These are phyloP conservation scores for Blyttiomyces sp. DNA, from an alignment of 371 early-diverging fungal species.

Conservation along the genomic window DNA sequence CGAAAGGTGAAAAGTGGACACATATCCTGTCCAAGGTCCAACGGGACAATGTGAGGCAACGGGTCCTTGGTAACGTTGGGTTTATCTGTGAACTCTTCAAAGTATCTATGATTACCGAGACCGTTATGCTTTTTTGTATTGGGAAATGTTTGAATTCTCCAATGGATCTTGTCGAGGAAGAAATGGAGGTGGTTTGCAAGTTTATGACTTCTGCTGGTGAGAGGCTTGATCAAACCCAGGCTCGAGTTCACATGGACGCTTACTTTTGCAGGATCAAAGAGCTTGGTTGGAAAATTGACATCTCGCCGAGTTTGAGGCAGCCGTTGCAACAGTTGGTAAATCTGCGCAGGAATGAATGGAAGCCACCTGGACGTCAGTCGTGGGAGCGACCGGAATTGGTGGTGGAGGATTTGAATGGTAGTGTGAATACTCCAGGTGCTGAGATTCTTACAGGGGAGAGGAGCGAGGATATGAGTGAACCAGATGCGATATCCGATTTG, in stretches of 20 bases:
- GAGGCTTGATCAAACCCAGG: constrained; percentile 45
- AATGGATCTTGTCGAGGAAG: constrained; percentile 85
- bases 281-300: constrained; percentile 57
- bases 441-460: too few relatives aligned
- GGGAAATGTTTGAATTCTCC: constrained; percentile 65
- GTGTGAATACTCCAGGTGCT: too few relatives aligned
- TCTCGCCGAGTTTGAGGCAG: constrained; percentile 86
- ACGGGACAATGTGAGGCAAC: constrained; percentile 88
- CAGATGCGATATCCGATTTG: too few relatives aligned
- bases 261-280: constrained; percentile 78
- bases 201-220: constrained; percentile 82
- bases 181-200: constrained; percentile 88
- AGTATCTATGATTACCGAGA: constrained; percentile 78
- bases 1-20: constrained; percentile 24
- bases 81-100: constrained; percentile 96
- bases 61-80: constrained; percentile 85
- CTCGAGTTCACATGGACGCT: constrained; percentile 63
- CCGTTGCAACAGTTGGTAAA: constrained; percentile 91
- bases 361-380: too few relatives aligned
- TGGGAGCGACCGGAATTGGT: too few relatives aligned
- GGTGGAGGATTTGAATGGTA: too few relatives aligned
- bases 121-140: constrained; percentile 85
- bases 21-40: constrained; percentile 44
- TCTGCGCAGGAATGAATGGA: constrained; percentile 80
- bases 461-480: too few relatives aligned